Base-by-base conservation (phyloP, 177 flowering plant genomes). In the Tripterygium wilfordii region DNA sequence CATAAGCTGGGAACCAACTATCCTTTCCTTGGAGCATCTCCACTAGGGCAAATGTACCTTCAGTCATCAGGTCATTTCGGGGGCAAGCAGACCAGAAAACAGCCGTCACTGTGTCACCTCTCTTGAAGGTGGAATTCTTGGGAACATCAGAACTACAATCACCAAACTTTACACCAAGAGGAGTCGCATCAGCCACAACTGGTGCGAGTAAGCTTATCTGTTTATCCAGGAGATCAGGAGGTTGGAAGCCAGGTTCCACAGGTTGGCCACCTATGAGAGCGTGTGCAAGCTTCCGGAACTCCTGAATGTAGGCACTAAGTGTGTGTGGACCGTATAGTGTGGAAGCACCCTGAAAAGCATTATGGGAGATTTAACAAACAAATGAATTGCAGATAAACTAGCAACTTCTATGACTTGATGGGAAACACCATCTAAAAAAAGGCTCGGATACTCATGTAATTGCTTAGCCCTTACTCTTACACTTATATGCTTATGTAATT, bases 241-340 rank as follows among this genome's bases (percentile, higher is more conserved):
- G 99, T 54, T 63, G 77, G 8, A 78, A 83, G 10, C 96, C 92
- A 3, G 79, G 42, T 51, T 64, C 64, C 25, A 76, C 74, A 27
- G 63, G 19, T 57, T 58, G 46, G 56, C 78, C 86, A 17, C 26
- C 64, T 36, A 76, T 4, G 25, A 94, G 79, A 42, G 96, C 84
- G 6, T 44, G 42, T 18, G 97, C 92, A n/a, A 94, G 90, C 70
- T 79, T 89, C 62, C 63, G 62, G 74, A 94, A 94, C 72, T 89
- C 92, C 51, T 94, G 99, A 62, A 89, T 87, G 75, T 89, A 94
- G 40, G 80, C 97, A 51, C 76, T 74, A 15, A 84, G 86, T 0
- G 99, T 94, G 70, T 94, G 95, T 10, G 92, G 99, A 25, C 99
- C 97, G 46, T 40, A 94, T 15, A 89, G 58, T 6, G 99, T 89